Conservation (phyloP, 2,329 filamentous ascomycete species). For the Bipolaris oryzae region DNA sequence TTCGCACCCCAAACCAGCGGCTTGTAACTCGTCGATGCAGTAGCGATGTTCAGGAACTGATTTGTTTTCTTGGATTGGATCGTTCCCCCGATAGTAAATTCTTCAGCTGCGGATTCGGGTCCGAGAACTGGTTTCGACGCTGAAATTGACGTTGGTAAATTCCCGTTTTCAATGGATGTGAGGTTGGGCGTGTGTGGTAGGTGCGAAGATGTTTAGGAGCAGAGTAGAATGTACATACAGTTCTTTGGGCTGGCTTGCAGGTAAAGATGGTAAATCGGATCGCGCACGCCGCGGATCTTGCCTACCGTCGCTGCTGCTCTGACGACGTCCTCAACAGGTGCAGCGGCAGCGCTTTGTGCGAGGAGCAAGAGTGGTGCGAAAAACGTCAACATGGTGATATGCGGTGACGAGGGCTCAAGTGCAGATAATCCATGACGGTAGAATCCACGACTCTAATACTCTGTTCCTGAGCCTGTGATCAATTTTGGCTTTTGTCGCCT, state of each 20-base stretch:
- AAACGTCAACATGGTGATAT: conserved; percentile 11
- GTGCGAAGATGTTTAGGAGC: neutral
- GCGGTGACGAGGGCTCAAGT: neutral
- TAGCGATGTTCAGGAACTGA: conserved; percentile 57
- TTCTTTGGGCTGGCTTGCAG: conserved; percentile 56
- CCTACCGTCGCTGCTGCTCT: conserved; percentile 50
- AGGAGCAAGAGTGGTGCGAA: conserved; percentile 15
- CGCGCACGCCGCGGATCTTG: conserved; percentile 58
- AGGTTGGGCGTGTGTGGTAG: neutral
- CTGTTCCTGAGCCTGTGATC: neutral
- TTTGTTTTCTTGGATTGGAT: conserved; percentile 59
- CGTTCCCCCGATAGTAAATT: conserved; percentile 57
- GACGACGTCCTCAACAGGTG: conserved; percentile 15
- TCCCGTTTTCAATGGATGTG: neutral
- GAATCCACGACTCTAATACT: neutral
- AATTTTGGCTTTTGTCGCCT: neutral
- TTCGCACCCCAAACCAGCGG: conserved; percentile 55
- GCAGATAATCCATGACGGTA: neutral
- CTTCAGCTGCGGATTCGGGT: conserved; percentile 57
- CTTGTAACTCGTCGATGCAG: conserved; percentile 58
- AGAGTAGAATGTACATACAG: conserved; percentile 25
- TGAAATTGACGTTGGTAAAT: neutral
- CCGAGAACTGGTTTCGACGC: conserved; percentile 57
- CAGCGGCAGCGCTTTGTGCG: conserved; percentile 9
- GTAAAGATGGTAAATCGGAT: conserved; percentile 61